Evolutionary conservation across 148 eudicot genomes (phyloP).

Genomic region (Limonium bicolor): DNA sequence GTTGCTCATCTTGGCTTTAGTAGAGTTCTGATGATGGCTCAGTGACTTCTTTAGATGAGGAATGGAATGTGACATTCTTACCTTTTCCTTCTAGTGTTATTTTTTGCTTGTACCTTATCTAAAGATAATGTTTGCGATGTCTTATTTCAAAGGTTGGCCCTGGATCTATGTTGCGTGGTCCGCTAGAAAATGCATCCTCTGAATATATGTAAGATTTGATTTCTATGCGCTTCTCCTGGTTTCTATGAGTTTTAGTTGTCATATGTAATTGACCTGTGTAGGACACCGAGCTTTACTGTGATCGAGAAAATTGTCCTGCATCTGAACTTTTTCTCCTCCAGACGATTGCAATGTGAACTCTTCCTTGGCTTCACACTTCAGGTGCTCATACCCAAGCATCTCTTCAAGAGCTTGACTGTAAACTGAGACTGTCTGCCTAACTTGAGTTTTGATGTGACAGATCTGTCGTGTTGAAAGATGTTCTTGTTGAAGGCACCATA

Average conservation of each 20-base stretch:
- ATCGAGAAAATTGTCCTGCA: constrained; percentile 54
- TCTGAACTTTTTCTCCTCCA: constrained; percentile 79
- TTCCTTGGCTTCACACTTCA: constrained; percentile 76
- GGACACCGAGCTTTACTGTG: constrained; percentile 83
- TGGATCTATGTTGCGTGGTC: constrained; percentile 81
- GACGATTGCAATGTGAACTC: constrained; percentile 98
- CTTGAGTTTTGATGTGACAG: constrained; percentile 19
- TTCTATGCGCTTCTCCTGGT: background rate
- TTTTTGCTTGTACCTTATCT: constrained; percentile 4
- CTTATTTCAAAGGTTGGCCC: constrained; percentile 61
- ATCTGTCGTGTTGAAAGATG: constrained; percentile 94
- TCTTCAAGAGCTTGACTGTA: background rate
- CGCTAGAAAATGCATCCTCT: constrained; percentile 40
- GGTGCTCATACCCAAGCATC: constrained; percentile 22
- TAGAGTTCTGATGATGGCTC: too few relatives aligned
- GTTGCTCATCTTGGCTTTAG: too few relatives aligned
- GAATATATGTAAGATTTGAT: constrained; percentile 50
- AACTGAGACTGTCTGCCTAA: constrained; percentile 2
- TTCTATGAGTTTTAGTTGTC: background rate
- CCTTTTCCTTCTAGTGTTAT: background rate
- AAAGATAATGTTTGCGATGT: background rate
- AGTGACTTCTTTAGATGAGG: too few relatives aligned
- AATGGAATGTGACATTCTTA: too few relatives aligned
- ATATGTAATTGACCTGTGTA: constrained; percentile 11
- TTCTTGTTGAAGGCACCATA: constrained; percentile 69